Evolutionary conservation across 495 filamentous ascomycete species (phyloP).

Genomic region (Aspergillus campestris): DNA sequence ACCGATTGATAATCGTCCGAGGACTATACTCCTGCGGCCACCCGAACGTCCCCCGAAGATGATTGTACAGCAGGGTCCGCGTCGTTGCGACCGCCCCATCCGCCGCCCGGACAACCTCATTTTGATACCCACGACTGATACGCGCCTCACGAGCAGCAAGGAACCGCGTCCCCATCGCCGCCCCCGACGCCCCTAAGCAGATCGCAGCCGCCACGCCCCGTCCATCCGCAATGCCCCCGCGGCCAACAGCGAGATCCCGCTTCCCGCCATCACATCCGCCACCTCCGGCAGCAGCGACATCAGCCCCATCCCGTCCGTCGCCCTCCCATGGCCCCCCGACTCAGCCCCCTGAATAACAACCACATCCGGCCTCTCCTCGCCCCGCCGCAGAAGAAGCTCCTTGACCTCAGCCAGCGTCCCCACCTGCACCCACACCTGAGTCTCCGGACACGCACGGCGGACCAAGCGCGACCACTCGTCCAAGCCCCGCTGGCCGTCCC

Average conservation of each 20-base stretch:
- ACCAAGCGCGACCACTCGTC: constrained; percentile 47
- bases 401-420: constrained; percentile 47
- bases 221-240: constrained; percentile 68
- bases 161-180: constrained; percentile 65
- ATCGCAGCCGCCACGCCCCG: constrained; percentile 56
- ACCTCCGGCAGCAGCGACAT: constrained; percentile 51
- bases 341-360: constrained; percentile 67
- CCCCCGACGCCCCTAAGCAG: constrained; percentile 57
- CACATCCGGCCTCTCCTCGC: constrained; percentile 47
- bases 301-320: constrained; percentile 46
- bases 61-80: constrained; percentile 63
- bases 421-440: constrained; percentile 57
- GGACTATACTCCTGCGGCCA: constrained; percentile 62
- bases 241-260: constrained; percentile 51
- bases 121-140: constrained; percentile 50
- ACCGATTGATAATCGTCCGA: constrained; percentile 53
- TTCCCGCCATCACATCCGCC: constrained; percentile 41
- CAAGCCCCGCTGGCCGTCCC: constrained; percentile 34
- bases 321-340: constrained; percentile 66
- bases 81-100: constrained; percentile 59
- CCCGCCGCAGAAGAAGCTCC: constrained; percentile 19
- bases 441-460: constrained; percentile 29
- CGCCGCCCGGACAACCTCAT: constrained; percentile 48
- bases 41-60: constrained; percentile 53
- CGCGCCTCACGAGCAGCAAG: constrained; percentile 57